Percentiles rank a stretch among this genome's conserved stretches.
Evolutionary conservation across 192 early-diverging fungal genomes (phyloP).

Genomic region (Mortierella hygrophila): DNA sequence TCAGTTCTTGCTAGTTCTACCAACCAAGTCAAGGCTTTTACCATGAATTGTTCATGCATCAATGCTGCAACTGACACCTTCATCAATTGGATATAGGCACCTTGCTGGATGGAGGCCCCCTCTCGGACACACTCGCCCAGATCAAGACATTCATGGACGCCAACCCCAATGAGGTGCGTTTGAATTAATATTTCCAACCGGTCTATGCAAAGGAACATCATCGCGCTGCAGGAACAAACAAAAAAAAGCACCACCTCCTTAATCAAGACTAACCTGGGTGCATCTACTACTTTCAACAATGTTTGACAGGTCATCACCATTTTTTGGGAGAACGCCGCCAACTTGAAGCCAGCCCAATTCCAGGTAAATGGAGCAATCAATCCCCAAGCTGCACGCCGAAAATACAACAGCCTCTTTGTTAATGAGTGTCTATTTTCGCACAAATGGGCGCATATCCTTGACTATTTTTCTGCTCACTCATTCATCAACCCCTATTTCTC

Average conservation of each 20-base stretch:
- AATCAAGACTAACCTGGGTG: neutral
- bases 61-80: neutral
- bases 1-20: no score
- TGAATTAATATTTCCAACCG: neutral
- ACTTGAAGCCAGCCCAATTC: conserved; percentile 32
- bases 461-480: neutral
- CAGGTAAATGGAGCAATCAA: conserved; percentile 23
- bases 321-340: conserved; percentile 37
- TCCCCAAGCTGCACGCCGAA: neutral
- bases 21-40: neutral
- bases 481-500: neutral
- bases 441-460: neutral
- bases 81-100: neutral
- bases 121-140: conserved; percentile 27
- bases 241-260: neutral
- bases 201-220: neutral
- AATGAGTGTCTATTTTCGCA: neutral
- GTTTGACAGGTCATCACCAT: conserved; percentile 31
- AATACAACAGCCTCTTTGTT: neutral
- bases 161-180: conserved; percentile 44
- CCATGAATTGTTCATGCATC: neutral
- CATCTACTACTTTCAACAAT: neutral
- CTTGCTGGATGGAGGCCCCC: conserved; percentile 30
- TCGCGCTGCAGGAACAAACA: neutral
- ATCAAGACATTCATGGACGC: conserved; percentile 52